Evolutionary conservation across 768 basidiomycete genomes (phyloP), one percentile per base, ranked within the genome.

Genomic region (Termitomyces sp.): DNA sequence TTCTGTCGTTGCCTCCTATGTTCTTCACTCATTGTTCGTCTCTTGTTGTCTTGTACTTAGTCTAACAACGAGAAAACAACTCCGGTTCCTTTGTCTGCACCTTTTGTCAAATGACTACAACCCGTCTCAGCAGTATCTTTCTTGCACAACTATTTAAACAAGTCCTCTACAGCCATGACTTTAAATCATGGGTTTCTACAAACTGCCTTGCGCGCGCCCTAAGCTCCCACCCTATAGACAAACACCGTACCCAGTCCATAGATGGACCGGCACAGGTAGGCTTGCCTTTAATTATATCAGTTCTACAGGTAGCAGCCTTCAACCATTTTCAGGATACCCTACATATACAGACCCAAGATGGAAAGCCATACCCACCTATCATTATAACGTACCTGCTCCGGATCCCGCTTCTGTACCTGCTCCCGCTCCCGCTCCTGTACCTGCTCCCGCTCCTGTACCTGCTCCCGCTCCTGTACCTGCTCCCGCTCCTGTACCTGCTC

Each of bases 1-100:
- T 56, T 56, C 54, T 34, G 17, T 56, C 55, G 50, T 32, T 21
- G 55, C 47, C 55, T 56, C 43, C 8, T n/a, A 42, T 45, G 53
- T 44, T 35, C 11, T 25, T 10, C 43, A 14, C 48, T 49, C 48
- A 50, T 50, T 50, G 49, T 50, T 50, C 17, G 35, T 37, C 5
- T 38, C 34, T 50, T 50, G 35, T 50, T 50, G n/a, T 23, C 21
- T 49, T 49, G 49, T 50, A 50, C 35, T 38, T 27, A 10, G 3
- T 35, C 35, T 23, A n/a, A 50, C 49, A 51, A 51, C 49, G 38
- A 50, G 35, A 27, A 37, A n/a, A 38, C 35, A 50, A 50, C 25
- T 11, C 6, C 5, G 19, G 17, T 19, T 49, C 31, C 34, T 34
- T 55, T 37, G 43, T 54, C 43, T 35, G n/a, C 10, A 31, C 25